Evolutionary conservation across 2,329 filamentous ascomycete genomes (phyloP).

Genomic region (Seiridium cupressi): DNA sequence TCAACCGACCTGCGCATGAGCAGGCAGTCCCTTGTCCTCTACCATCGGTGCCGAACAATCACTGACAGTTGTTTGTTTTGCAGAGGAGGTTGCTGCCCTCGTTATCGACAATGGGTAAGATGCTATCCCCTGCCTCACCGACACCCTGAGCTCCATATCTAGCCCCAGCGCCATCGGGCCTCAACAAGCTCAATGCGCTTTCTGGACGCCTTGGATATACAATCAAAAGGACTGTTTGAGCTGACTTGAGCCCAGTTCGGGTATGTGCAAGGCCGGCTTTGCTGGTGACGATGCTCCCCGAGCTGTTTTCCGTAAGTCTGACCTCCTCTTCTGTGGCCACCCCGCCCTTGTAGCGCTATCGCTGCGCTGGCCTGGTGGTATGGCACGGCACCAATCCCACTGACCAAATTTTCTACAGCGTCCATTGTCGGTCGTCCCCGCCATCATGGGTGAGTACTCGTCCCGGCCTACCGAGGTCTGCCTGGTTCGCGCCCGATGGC

Average conservation of each 20-base stretch:
- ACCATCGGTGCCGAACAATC: constrained; percentile 17
- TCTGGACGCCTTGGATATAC: constrained; percentile 1
- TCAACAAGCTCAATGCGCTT: constrained; percentile 14
- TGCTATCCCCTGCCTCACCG: constrained; percentile 35
- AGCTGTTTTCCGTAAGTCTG: constrained; percentile 98
- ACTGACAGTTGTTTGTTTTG: constrained; percentile 45
- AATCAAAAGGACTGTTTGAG: constrained; percentile 6
- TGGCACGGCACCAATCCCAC: constrained; percentile 19
- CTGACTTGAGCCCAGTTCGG: constrained; percentile 67
- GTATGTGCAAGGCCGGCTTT: constrained; percentile 99
- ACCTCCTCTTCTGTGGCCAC: constrained; percentile 26
- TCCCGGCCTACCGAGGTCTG: background rate
- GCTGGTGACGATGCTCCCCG: constrained; percentile 99
- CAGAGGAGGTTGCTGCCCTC: constrained; percentile 99
- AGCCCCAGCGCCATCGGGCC: constrained; percentile 8
- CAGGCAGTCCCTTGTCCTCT: background rate
- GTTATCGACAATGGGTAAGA: constrained; percentile 99
- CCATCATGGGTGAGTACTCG: constrained; percentile 89
- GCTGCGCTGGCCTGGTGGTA: constrained; percentile 9
- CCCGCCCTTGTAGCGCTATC: constrained; percentile 35
- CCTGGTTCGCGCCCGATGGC: constrained; percentile 11
- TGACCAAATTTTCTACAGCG: constrained; percentile 55
- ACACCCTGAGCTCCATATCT: constrained; percentile 24
- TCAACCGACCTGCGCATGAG: background rate
- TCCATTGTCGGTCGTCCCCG: constrained; percentile 99